Base-by-base conservation (phyloP, 108 stramenopile species). In the Nitzschia palea region DNA sequence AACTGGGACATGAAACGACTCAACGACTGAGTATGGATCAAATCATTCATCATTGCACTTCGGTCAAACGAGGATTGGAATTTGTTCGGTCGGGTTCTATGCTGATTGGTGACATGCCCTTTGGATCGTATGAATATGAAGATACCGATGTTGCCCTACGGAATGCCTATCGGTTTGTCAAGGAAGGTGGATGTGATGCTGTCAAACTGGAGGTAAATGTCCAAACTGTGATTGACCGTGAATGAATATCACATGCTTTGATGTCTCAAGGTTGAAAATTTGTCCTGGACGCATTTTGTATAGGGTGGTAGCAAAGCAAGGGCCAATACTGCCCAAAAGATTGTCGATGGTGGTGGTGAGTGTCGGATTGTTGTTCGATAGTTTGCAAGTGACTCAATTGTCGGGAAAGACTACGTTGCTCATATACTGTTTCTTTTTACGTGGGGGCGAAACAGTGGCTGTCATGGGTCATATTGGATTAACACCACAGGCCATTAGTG, bases 391-490 rank as follows among this genome's bases (percentile, higher is more conserved):
- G n/a, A n/a, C n/a, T n/a, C n/a, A n/a, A n/a, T n/a, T n/a, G n/a
- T n/a, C n/a, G n/a, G n/a, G n/a, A n/a, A n/a, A n/a, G n/a, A n/a
- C n/a, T n/a, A n/a, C n/a, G 37, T 48, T 20, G 4, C n/a, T 18
- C 5, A 48, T 20, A 18, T 48, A 5, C 4, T 20, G 47, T 18
- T 10, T 18, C 47, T 48, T 18, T 48, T 48, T 48, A 12, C 12
- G 12, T 40, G 12, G 37, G 6, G 12, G 37, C 12, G 10, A 10
- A 40, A 40, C 37, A 88, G 90, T 99, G 23, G 97, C 99, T 22
- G 97, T 98, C 9, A 89, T 99, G 90, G 99, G 98, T 5, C 99
- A 99, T 67, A 82, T 99, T 14, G 99, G 99, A 4, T 77, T 99
- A 6, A 97, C 96, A 40, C 99, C 99, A 6, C 99, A 99, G 70